These are phyloP conservation scores for Trametes gibbosa DNA, from an alignment of 768 basidiomycete species.

Conservation along the genomic window DNA sequence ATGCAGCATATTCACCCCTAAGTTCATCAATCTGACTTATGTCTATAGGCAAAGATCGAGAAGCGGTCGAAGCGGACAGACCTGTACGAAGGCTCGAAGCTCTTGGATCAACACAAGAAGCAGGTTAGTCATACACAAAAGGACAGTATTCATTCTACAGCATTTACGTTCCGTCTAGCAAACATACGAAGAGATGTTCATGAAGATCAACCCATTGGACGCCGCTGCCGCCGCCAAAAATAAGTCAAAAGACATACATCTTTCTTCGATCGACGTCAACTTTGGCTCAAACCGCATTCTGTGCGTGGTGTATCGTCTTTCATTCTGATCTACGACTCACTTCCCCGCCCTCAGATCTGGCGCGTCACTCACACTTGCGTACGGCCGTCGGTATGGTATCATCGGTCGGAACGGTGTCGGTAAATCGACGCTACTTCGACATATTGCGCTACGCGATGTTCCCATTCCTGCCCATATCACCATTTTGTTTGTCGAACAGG, in stretches of 20 bases:
- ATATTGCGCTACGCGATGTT: constrained; percentile 93
- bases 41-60: constrained; percentile 84
- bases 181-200: constrained; percentile 98
- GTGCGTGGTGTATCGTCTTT: constrained; percentile 36
- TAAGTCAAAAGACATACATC: constrained; percentile 96
- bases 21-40: not conserved
- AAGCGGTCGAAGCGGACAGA: constrained; percentile 81
- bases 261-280: constrained; percentile 92
- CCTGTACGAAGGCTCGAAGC: constrained; percentile 94
- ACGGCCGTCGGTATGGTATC: constrained; percentile 87
- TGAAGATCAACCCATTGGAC: constrained; percentile 98
- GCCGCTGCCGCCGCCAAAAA: constrained; percentile 75
- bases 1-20: not conserved
- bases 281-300: constrained; percentile 95
- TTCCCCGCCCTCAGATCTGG: constrained; percentile 53
- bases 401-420: constrained; percentile 83
- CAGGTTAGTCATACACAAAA: constrained; percentile 48
- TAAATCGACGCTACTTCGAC: constrained; percentile 92
- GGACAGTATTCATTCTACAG: not conserved
- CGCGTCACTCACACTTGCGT: constrained; percentile 81
- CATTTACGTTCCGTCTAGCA: constrained; percentile 51
- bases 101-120: constrained; percentile 89
- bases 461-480: constrained; percentile 93
- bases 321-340: not conserved
- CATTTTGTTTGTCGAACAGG: constrained; percentile 98